Evolutionary conservation across 495 filamentous ascomycete genomes (phyloP), one percentile per base, ranked within the genome.

Genomic region (Pseudotulostoma volvatum): DNA sequence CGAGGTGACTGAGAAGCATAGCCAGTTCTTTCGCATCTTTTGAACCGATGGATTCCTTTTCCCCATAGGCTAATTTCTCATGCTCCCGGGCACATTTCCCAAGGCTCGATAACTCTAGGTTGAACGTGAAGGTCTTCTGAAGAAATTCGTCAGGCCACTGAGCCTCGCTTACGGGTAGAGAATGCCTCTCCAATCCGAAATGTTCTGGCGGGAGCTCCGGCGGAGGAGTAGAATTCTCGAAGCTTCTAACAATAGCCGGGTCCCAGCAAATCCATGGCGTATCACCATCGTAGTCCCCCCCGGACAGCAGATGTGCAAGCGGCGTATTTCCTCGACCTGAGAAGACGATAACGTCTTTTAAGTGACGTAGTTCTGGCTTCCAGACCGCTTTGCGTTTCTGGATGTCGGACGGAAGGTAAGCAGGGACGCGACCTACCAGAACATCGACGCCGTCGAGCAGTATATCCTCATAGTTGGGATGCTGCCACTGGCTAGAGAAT

Each of bases 211-310:
- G 51, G 0, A 57, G 67, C n/a, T 60, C 44, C 0, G 44, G 3
- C 2, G 39, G 13, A 17, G 75, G 56, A 1, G 67, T 59, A 3
- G 80, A 76, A 48, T 93, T 94, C 3, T 50, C 42, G 48, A 95
- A 97, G n/a, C 62, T 68, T 3, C 67, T 47, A 0, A 92, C 84
- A 9, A 95, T 73, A 0, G 59, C 60, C 1, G 66, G 64, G 41
- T 95, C 86, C 87, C 85, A 95, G 54, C 86, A 94, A 11, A 93
- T 63, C 86, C 85, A 90, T 0, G 76, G 81, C 31, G 68, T 78
- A 46, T 97, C 90, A 0, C 90, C 90, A 42, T 95, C 88, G 52
- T 95, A 95, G 56, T 97, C 90, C 4, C 90, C 90, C 9, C 88
- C 90, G 3, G 84, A 90, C 0, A 95, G 64, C 54, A 84, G 82